Percentiles rank a stretch among this genome's conserved stretches.
Conservation (phyloP, 345 rosid genomes). For the Alliaria petiolata region DNA sequence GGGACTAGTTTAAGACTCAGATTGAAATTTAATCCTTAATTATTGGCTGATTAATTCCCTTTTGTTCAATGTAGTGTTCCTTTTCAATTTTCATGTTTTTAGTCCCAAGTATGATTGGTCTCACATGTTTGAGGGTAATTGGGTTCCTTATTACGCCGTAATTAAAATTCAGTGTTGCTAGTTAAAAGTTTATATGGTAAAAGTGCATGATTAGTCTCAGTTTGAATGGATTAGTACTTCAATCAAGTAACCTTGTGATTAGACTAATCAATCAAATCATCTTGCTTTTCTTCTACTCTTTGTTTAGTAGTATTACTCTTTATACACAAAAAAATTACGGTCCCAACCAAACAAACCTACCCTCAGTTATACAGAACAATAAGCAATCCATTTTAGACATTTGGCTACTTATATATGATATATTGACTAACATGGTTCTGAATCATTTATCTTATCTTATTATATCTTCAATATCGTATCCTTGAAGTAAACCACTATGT, state of each 20-base stretch:
- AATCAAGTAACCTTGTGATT: constrained; percentile 3
- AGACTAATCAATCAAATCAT: constrained; percentile 4
- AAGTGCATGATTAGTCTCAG: neutral
- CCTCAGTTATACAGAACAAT: constrained; percentile 9
- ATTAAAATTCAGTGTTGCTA: constrained; percentile 2
- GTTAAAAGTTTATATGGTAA: neutral
- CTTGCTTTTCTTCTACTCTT: constrained; percentile 27
- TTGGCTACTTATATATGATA: constrained; percentile 20
- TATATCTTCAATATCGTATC: neutral
- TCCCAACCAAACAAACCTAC: constrained; percentile 30
- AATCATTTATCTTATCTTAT: neutral
- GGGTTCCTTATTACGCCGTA: neutral
- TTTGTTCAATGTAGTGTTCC: too few relatives aligned
- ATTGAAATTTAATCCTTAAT: neutral
- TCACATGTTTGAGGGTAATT: neutral
- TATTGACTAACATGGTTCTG: constrained; percentile 12
- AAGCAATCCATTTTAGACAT: constrained; percentile 19
- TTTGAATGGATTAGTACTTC: neutral
- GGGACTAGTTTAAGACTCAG: constrained; percentile 19
- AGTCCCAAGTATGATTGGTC: neutral
- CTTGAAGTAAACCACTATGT: neutral
- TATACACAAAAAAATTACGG: neutral
- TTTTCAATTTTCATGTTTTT: too few relatives aligned
- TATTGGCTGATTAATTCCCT: neutral
- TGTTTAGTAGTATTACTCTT: neutral